Base-by-base conservation (phyloP, 768 basidiomycete genomes). In the Tricholoma bakamatsutake region DNA sequence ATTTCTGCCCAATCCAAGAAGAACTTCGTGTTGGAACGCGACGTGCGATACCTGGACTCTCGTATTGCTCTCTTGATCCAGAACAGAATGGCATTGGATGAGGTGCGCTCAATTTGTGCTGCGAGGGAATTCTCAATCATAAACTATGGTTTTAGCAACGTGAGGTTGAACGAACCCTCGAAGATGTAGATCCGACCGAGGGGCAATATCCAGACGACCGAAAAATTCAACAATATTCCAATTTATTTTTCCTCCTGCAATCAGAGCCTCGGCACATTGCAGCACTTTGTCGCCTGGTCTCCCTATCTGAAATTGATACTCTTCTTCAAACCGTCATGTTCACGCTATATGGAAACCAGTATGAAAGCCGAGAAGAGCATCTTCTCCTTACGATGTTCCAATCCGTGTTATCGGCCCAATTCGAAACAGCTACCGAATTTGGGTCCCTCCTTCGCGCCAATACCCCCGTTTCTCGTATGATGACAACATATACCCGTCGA, bases 281-380 rank as follows among this genome's bases (percentile, higher is more conserved):
- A 35, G 87, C 91, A 50, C 83, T 99, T 21, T 98, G 97, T 66
- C 89, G 97, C 15, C 88, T 99, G 57, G 97, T 99, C 72, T 93
- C 89, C 61, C 74, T 99, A 37, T 85, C 90, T 47, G 97, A 99
- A 76, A 98, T 99, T 66, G 97, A 99, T 71, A 98, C 97, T 46
- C 88, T 99, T 57, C 84, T 99, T 27, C 97, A 99, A 71, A 99
- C 97, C 2, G 97, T 99, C 71, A 99, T 99, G 97, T 99, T 99
- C 75, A 98, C 97, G 15, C 83, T 99, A 28, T 99, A 98, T 69
- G 97, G 97, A 59, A 96, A 99, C 77, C 96, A 98, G 76, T 96
- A 98, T 75, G 94, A 98, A 76, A 92, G 90, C 68, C 80, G 96
- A 64, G 97, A 99, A 74, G 97, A 99, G 74, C 97, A 99, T 71